Conservation (phyloP, 257 asterid species). For the Solanum chaucha region DNA sequence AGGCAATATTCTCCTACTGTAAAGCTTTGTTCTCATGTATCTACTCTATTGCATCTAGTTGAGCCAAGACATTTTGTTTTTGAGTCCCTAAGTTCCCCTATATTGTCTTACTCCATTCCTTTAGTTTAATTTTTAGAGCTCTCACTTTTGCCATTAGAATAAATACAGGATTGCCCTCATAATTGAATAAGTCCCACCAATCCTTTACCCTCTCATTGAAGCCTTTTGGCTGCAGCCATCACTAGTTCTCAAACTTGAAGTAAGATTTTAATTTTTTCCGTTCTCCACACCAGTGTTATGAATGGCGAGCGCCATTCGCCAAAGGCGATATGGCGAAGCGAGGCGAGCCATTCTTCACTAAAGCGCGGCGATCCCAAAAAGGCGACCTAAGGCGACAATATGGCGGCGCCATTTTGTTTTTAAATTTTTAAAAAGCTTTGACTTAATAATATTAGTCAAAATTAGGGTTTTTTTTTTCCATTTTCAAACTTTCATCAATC, state of each 20-base stretch:
- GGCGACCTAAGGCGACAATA: no score
- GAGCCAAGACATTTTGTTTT: background rate
- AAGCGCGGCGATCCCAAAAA: no score
- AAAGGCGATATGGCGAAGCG: no score
- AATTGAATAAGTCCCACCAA: background rate
- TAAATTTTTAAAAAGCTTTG: no score
- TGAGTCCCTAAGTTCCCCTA: background rate
- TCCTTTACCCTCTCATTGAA: background rate
- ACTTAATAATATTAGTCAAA: no score
- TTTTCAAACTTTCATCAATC: no score
- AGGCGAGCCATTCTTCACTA: no score
- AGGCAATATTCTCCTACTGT: background rate
- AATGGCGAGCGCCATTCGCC: no score
- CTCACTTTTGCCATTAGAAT: background rate
- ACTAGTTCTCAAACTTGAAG: background rate
- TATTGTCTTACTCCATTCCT: background rate
- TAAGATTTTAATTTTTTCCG: background rate
- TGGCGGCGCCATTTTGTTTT: no score
- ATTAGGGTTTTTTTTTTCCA: no score
- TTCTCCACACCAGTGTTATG: background rate
- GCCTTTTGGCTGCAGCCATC: background rate
- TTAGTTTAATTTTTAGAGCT: background rate
- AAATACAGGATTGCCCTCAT: background rate
- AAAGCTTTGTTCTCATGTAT: background rate
- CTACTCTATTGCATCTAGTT: background rate